A percentile compares a stretch with the other conserved stretches of the same genome.
phyloP scores from a whole-genome alignment of 1,284 basidiomycete species.

The Earliella scabrosa region DNA sequence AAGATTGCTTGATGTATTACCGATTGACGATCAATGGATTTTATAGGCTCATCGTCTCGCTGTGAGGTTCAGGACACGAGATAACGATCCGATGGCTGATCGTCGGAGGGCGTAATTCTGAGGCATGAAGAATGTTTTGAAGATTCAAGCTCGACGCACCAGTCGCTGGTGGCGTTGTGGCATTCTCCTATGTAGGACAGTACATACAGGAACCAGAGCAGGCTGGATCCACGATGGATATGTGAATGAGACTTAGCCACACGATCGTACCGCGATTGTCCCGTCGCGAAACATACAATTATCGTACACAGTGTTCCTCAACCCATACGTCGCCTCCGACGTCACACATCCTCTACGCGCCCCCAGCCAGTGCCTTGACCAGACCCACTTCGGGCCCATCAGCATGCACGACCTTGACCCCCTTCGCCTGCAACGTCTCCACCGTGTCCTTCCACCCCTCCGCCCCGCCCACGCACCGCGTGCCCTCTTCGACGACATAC shows the following conservation, averaged over 20 bases:
- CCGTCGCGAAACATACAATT: no score
- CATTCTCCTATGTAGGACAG: not conserved
- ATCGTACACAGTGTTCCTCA: no score
- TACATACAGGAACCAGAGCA: not conserved
- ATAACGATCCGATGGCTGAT: no score
- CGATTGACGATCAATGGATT: no score
- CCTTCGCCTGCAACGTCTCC: conserved; percentile 30
- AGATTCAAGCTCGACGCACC: not conserved
- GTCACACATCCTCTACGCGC: not conserved
- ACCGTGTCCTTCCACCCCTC: conserved; percentile 29
- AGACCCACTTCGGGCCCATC: conserved; percentile 31
- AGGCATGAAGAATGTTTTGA: no score
- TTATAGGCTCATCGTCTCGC: no score
- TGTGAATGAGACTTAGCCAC: not conserved
- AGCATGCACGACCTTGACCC: conserved; percentile 29
- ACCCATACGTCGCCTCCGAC: no score
- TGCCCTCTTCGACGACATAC: conserved; percentile 41
- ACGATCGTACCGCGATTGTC: no score
- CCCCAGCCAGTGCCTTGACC: conserved; percentile 13
- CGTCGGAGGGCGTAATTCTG: no score
- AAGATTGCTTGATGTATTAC: no score
- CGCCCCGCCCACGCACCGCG: conserved; percentile 37
- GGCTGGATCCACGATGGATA: no score
- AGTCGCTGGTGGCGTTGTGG: not conserved
- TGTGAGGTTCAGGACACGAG: no score